These are phyloP conservation scores for Fomitiporia mediterranea DNA, from an alignment of 1,284 basidiomycete species.

Conservation along the genomic window DNA sequence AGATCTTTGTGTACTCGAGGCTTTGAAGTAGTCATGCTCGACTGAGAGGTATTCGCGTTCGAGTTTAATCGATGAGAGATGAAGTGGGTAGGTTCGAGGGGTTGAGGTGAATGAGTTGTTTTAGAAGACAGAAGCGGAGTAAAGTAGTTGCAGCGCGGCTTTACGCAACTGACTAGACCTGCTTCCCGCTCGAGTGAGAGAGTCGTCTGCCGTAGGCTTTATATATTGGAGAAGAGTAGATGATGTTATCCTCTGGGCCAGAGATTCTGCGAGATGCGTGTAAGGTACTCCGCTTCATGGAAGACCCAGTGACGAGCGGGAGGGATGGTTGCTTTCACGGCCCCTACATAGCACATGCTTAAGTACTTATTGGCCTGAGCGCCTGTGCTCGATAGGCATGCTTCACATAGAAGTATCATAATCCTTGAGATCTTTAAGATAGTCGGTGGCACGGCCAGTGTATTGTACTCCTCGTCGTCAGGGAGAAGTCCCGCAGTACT, in stretches of 20 bases:
- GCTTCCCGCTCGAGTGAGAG: neutral
- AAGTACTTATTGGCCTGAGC: neutral
- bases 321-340: slow-evolving; percentile 4
- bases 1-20: slow-evolving; percentile 18
- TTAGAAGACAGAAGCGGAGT: neutral
- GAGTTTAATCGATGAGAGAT: neutral
- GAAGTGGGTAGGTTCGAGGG: neutral
- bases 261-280: neutral
- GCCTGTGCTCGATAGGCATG: neutral
- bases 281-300: neutral
- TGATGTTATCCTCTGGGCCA: neutral
- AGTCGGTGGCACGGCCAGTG: slow-evolving; percentile 1
- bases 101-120: neutral
- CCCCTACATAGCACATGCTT: neutral
- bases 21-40: slow-evolving; percentile 11
- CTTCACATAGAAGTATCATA: neutral
- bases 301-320: neutral
- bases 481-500: neutral
- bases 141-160: neutral
- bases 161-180: neutral
- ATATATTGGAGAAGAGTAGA: neutral
- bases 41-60: no score
- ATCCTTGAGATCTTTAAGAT: slow-evolving; percentile 2
- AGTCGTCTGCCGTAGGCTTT: neutral
- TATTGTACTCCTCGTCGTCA: slow-evolving; percentile 2